phyloP scores from a whole-genome alignment of 768 basidiomycete species.

The Suillus variegatus region DNA sequence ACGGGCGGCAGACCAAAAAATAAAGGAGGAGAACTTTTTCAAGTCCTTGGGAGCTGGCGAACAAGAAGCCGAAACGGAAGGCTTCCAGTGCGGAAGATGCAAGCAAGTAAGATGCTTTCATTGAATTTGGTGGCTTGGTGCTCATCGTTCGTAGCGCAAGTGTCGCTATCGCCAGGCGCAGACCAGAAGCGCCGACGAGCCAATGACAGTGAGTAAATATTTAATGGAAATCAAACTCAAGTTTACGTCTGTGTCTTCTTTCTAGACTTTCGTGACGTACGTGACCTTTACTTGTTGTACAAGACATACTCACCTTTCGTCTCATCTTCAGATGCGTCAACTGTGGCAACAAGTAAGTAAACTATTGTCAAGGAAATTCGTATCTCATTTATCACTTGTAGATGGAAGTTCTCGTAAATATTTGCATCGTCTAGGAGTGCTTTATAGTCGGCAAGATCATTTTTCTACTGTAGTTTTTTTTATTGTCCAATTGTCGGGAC shows the following conservation, averaged over 20 bases:
- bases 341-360: constrained; percentile 58
- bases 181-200: constrained; percentile 96
- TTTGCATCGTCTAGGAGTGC: not conserved
- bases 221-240: not conserved
- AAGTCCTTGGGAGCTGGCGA: constrained; percentile 89
- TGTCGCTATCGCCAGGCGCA: constrained; percentile 95
- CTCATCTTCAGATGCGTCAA: constrained; percentile 53
- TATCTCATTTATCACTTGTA: constrained; percentile 22
- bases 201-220: constrained; percentile 80
- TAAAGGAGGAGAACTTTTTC: constrained; percentile 85
- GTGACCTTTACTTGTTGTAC: constrained; percentile 21
- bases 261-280: constrained; percentile 86
- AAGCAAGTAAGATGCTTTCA: constrained; percentile 62
- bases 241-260: constrained; percentile 12
- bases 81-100: constrained; percentile 96
- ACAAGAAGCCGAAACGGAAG: constrained; percentile 92
- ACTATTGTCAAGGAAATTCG: not conserved
- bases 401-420: constrained; percentile 65
- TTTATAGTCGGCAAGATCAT: constrained; percentile 6
- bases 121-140: not conserved
- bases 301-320: constrained; percentile 9
- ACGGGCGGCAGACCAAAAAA: constrained; percentile 78
- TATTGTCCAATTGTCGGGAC: constrained; percentile 5
- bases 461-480: constrained; percentile 13
- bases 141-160: constrained; percentile 54